phyloP scores from a whole-genome alignment of 169 alveolate genomes.

The Ichthyophthirius multifiliis region DNA sequence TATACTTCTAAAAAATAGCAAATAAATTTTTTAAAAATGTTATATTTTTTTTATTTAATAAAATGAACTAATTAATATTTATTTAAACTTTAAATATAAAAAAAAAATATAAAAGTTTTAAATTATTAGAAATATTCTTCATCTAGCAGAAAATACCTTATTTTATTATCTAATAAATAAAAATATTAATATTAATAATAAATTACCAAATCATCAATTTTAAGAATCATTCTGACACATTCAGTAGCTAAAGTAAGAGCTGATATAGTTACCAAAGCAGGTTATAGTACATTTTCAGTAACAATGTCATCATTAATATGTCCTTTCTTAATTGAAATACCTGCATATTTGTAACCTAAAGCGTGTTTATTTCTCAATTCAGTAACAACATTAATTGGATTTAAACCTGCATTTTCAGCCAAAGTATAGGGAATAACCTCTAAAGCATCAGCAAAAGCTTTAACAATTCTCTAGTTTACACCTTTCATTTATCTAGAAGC shows the following conservation, averaged over 20 bases:
- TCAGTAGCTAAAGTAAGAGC: constrained; percentile 98
- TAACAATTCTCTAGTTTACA: constrained; percentile 93
- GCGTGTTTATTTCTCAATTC: constrained; percentile 93
- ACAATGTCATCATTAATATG: constrained; percentile 36
- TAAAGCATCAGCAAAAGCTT: constrained; percentile 98
- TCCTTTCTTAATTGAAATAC: constrained; percentile 94
- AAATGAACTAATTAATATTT: background rate
- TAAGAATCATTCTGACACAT: constrained; percentile 98
- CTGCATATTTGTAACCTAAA: constrained; percentile 90
- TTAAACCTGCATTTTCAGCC: constrained; percentile 98
- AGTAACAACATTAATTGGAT: constrained; percentile 96
- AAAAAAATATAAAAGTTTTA: too few species aligned
- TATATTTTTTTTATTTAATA: too few species aligned
- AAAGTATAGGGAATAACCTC: constrained; percentile 99
- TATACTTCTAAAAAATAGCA: too few species aligned
- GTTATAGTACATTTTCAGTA: constrained; percentile 94
- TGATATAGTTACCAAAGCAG: constrained; percentile 95
- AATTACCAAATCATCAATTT: constrained; percentile 97
- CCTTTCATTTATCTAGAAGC: constrained; percentile 91
- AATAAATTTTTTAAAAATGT: too few species aligned
- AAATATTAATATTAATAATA: background rate
- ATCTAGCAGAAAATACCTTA: too few species aligned
- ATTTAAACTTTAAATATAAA: too few species aligned
- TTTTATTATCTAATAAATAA: too few species aligned
- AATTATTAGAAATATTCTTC: too few species aligned